phyloP scores from a whole-genome alignment of 169 alveolate species.

The Plasmodium knowlesi region DNA sequence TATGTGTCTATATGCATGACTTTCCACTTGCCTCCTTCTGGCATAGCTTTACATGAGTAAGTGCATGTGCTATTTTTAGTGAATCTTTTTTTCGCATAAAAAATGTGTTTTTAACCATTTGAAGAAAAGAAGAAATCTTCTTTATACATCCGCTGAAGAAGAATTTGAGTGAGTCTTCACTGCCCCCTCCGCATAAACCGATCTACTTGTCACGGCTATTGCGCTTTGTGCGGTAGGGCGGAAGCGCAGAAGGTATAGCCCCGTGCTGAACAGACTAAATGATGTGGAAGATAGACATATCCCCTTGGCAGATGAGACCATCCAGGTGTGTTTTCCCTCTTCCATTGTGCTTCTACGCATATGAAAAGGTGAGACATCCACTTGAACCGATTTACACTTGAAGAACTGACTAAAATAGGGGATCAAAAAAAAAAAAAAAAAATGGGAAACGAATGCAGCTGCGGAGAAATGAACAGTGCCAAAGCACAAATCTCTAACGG shows the following conservation, averaged over 20 bases:
- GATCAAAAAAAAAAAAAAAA: neutral
- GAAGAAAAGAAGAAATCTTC: neutral
- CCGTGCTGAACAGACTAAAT: neutral
- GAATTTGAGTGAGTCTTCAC: neutral
- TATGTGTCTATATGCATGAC: neutral
- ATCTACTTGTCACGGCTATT: neutral
- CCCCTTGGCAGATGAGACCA: neutral
- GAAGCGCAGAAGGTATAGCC: neutral
- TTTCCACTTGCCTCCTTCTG: neutral
- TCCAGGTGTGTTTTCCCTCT: neutral
- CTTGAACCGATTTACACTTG: neutral
- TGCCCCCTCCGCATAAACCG: neutral
- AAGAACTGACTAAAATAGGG: neutral
- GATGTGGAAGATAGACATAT: neutral
- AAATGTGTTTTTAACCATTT: neutral
- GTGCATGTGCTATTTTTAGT: neutral
- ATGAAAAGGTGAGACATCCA: neutral
- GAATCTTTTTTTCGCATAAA: neutral
- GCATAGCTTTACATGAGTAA: neutral
- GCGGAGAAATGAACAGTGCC: slow-evolving; percentile 40
- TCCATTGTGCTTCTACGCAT: neutral
- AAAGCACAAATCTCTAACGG: neutral
- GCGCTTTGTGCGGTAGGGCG: neutral
- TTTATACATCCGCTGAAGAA: neutral
- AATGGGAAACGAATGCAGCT: slow-evolving; percentile 63